Conservation (phyloP, 23 red algal species). For the Agarophyton chilense region DNA sequence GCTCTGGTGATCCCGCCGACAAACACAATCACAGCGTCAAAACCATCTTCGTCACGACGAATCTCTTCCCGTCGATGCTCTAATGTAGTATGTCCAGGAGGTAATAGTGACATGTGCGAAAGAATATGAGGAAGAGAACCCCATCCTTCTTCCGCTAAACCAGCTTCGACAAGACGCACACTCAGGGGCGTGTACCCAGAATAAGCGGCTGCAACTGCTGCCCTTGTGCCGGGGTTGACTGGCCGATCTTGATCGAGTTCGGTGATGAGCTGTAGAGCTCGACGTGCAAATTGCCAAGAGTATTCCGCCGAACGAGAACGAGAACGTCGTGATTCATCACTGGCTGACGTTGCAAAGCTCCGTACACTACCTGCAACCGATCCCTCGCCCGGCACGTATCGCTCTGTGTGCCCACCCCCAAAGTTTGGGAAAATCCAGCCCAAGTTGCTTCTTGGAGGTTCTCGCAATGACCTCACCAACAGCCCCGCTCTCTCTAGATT, state of each 20-base stretch:
- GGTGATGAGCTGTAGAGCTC: conserved; percentile 47
- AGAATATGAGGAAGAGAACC: conserved; percentile 50
- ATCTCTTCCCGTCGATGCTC: conserved; percentile 51
- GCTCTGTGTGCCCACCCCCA: conserved; percentile 26
- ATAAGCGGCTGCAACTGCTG: conserved; percentile 44
- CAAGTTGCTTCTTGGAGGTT: conserved; percentile 2
- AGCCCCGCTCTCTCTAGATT: conserved; percentile 60
- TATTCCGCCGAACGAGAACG: conserved; percentile 37
- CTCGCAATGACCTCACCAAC: conserved; percentile 46
- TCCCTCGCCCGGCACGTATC: conserved; percentile 28
- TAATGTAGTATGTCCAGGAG: conserved; percentile 57
- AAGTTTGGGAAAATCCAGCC: conserved; percentile 54
- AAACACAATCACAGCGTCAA: conserved; percentile 62
- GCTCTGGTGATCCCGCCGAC: conserved; percentile 69
- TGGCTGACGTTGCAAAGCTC: background rate
- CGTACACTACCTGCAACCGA: conserved; percentile 5
- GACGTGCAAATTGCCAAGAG: conserved; percentile 79
- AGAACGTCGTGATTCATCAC: conserved; percentile 13
- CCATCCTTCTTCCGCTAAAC: conserved; percentile 54
- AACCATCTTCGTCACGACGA: conserved; percentile 7
- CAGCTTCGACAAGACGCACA: conserved; percentile 69
- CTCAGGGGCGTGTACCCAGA: conserved; percentile 76
- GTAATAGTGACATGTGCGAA: conserved; percentile 58
- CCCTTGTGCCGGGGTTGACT: conserved; percentile 15
- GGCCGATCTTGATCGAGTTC: conserved; percentile 59